Evolutionary conservation across 371 early-diverging fungal species (phyloP).

Genomic region (Mucor indicus): DNA sequence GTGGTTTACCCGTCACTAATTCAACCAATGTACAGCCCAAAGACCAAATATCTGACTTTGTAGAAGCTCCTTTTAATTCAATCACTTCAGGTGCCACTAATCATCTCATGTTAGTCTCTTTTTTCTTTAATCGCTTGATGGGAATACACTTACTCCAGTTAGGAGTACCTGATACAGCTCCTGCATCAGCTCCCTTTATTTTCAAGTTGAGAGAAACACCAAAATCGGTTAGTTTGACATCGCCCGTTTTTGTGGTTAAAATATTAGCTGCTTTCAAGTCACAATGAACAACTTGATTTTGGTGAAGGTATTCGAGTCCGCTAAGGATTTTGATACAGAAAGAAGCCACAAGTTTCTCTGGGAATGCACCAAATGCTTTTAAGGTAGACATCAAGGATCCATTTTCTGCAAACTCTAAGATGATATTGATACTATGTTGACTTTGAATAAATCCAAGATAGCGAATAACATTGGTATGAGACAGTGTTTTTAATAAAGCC

Average conservation of each 20-base stretch:
- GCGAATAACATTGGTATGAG: slow-evolving; percentile 85
- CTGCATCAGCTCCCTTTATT: slow-evolving; percentile 68
- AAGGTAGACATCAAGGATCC: slow-evolving; percentile 89
- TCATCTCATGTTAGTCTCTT: neutral
- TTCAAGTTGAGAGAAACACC: slow-evolving; percentile 84
- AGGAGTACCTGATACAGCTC: slow-evolving; percentile 65
- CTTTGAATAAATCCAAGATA: slow-evolving; percentile 84
- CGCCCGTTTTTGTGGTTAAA: slow-evolving; percentile 90
- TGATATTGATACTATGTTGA: slow-evolving; percentile 72
- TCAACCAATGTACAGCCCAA: slow-evolving; percentile 89
- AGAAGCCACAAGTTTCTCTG: slow-evolving; percentile 87
- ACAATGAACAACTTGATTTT: slow-evolving; percentile 88
- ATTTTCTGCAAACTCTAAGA: slow-evolving; percentile 93
- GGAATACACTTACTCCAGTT: slow-evolving; percentile 81
- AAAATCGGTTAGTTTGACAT: slow-evolving; percentile 94
- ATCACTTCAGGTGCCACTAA: slow-evolving; percentile 97
- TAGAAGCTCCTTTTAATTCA: slow-evolving; percentile 75
- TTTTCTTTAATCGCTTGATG: neutral
- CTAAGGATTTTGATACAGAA: slow-evolving; percentile 90
- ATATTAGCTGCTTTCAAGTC: slow-evolving; percentile 98
- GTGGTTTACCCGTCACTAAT: slow-evolving; percentile 83
- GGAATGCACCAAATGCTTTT: slow-evolving; percentile 91
- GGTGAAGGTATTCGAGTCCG: slow-evolving; percentile 91
- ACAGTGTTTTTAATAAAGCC: slow-evolving; percentile 62
- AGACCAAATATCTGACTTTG: slow-evolving; percentile 85